Base-by-base conservation (phyloP, 1,284 basidiomycete genomes). In the Agaricales sp. region DNA sequence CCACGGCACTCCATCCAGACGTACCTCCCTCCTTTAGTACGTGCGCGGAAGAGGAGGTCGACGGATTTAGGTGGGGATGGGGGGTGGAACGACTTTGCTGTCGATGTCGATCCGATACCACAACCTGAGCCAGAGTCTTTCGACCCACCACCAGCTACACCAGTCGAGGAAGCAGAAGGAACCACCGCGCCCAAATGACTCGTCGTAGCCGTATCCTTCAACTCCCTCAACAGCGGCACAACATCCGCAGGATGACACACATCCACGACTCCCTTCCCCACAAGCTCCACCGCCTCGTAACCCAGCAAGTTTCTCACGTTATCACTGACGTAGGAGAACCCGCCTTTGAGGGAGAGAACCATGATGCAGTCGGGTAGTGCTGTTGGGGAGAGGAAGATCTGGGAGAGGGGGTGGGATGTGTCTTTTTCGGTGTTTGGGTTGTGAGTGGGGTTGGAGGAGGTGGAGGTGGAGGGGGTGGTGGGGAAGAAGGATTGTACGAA, bases 321-420 rank as follows among this genome's bases (percentile, higher is more conserved):
- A 0, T 90, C 91, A 0, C 92, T 89, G 50, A 92, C 88, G 62
- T 96, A 98, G 47, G 94, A 77, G 67, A 97, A 92, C 4, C 77
- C 77, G n/a, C 94, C 94, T 60, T 96, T 96, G 55, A 97, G 80
- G 3, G 90, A 93, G 22, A 97, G 74, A 38, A 96, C 92, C 59
- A 90, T 86, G 23, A 96, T 71, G 61, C 95, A 90, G 62, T 96
- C 92, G 45, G 81, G 74, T n/a, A 41, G 6, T 4, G 39, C 39
- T n/a, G n/a, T n/a, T n/a, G n/a, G n/a, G 16, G 39, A 8, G 49
- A 93, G 76, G 20, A 93, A 68, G 45, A 89, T 65, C 53, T 84
- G 73, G 49, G 80, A 76, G 18, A 88, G 64, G 6, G 69, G 66
- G 35, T 75, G 67, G 53, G 72, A 74, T 8, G 30, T n/a, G 30